Conservation (phyloP, 306 rosid species). For the Medicago arabica region DNA sequence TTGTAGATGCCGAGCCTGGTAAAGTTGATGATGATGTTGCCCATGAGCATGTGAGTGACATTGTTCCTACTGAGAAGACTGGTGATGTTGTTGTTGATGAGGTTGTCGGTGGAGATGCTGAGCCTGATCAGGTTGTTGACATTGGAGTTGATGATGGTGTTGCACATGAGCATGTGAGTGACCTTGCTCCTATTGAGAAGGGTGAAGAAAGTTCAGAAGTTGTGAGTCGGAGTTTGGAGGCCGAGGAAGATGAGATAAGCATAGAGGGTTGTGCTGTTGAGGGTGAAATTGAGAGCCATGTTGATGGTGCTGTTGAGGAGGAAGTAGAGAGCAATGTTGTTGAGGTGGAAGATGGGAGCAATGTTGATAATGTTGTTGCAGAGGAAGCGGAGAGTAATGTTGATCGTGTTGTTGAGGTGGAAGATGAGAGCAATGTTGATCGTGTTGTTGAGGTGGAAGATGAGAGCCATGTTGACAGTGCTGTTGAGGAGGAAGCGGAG, state of each 20-base stretch:
- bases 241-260: conserved; percentile 25
- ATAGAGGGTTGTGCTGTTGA: conserved; percentile 43
- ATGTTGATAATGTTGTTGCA: conserved; percentile 32
- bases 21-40: background rate
- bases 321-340: conserved; percentile 19
- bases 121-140: conserved; percentile 32
- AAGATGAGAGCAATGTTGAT: conserved; percentile 15
- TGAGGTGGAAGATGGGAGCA: background rate
- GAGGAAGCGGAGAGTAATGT: conserved; percentile 18
- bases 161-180: conserved; percentile 33
- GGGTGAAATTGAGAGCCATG: conserved; percentile 34
- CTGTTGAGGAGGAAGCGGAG: conserved; percentile 39
- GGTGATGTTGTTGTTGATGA: conserved; percentile 28
- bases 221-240: conserved; percentile 22
- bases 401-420: background rate
- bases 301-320: conserved; percentile 27
- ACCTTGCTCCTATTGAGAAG: conserved; percentile 39
- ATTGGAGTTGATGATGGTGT: conserved; percentile 21
- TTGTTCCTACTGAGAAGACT: conserved; percentile 11
- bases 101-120: conserved; percentile 5
- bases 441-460: background rate
- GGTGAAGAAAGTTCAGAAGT: conserved; percentile 29
- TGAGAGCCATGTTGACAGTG: background rate
- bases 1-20: conserved; percentile 16
- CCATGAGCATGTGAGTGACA: too few relatives aligned